Evolutionary conservation across 2,329 filamentous ascomycete species (phyloP), one percentile per base, ranked within the genome.

Genomic region (Thielaviopsis euricoi): DNA sequence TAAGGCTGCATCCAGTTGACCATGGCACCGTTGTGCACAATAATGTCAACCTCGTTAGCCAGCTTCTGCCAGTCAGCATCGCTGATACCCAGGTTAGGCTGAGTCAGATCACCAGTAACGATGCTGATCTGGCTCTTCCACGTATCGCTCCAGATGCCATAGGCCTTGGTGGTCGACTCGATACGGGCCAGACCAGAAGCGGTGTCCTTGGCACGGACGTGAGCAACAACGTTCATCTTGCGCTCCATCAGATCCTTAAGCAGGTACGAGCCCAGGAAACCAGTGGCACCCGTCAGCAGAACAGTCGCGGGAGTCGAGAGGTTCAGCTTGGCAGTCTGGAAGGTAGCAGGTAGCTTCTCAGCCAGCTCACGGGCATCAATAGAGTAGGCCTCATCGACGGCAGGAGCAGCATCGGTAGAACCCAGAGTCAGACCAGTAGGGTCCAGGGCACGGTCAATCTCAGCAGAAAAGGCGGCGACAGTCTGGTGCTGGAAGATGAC

Each of bases 241-340:
- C 85, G 76, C 46, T 78, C 78, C 1, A 96, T 75, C 1, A 95
- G 70, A 58, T 95, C 87, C 58, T 79, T 79, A 33, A 94, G 73
- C 12, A 96, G 74, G 66, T 89, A 94, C 0, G 87, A 79, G 26
- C 90, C 90, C 21, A 96, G 71, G 74, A 96, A 96, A 6, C 89
- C 89, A 23, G 89, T 96, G 3, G 87, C 89, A 50, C 91, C 89
- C 2, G 90, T 96, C 5, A 96, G 72, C 69, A 96, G 86, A 12
- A 93, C 76, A 0, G 84, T 89, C 61, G 69, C 60, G 59, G 69
- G 61, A 62, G 69, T 64, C 13, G 68, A 63, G 10, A 65, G 53
- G 37, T 62, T 60, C 22, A 65, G 55, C 10, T 66, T 65, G 1
- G 65, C 66, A 2, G 63, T 62, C 52, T 66, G 67, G 56, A 68